Base-by-base conservation (phyloP, 495 filamentous ascomycete genomes). In the Podospora didyma region DNA sequence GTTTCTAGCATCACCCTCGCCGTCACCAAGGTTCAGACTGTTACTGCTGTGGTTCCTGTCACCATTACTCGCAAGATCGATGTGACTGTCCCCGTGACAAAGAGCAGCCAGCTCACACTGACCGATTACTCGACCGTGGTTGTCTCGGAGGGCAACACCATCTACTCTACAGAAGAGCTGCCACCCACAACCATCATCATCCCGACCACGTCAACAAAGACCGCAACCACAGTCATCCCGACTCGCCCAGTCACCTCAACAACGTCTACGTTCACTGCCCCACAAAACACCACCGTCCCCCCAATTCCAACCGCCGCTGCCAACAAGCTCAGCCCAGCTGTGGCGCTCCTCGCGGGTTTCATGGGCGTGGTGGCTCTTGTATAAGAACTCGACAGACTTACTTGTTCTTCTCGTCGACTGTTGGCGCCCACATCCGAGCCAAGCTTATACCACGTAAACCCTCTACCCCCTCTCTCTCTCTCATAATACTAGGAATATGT, bases 321-420 rank as follows among this genome's bases (percentile, higher is more conserved):
- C 21, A 62, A 66, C 21, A 62, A 59, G 34, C 64, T 52, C 14
- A 53, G 66, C 19, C 68, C 70, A 2, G 68, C 54, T 6, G 67
- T 63, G 2, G 75, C 70, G 6, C 53, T 74, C 0, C 23, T 74
- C 16, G 63, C 71, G 17, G 75, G 74, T 16, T 22, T 74, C 17
- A 54, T 75, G 9, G 75, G 69, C n/a, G 59, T 73, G 16, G 59
- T 69, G 10, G 67, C 62, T 21, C 48, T 78, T 20, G 16, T 50
- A 3, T 46, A 17, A 14, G 46, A n/a, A 37, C 34, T 10, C 16
- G 9, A 37, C n/a, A n/a, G n/a, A n/a, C n/a, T n/a, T 42, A 17
- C n/a, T 5, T 42, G 4, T 14, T 17, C n/a, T 2, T 42, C n/a
- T 42, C 39, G 14, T 42, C 26, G 26, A 31, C 26, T 4, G 10